Conservation (phyloP, 2,329 filamentous ascomycete species). For the Colletotrichum sp. region DNA sequence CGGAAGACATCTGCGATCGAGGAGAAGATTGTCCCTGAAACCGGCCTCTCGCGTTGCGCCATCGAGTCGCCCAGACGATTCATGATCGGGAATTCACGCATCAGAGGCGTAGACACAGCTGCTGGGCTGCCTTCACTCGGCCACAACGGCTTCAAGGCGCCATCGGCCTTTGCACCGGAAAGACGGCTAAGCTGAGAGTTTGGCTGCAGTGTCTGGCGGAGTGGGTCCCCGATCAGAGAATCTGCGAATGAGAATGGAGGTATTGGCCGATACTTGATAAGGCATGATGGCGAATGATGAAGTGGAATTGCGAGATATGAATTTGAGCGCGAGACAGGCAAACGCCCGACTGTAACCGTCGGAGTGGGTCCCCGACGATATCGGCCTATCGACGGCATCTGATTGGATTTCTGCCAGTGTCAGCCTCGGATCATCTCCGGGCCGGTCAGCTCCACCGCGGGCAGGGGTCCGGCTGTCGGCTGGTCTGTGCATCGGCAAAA, state of each 20-base stretch:
- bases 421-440: neutral
- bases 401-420: neutral
- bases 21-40: neutral
- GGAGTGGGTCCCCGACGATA: constrained; percentile 15
- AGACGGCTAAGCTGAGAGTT: neutral
- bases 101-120: no score
- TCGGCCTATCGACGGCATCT: neutral
- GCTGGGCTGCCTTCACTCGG: neutral
- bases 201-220: neutral
- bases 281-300: neutral
- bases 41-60: neutral
- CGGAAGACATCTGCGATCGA: constrained; percentile 2
- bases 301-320: neutral
- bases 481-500: neutral
- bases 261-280: constrained; percentile 12
- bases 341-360: neutral
- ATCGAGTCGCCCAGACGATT: neutral
- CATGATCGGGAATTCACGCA: neutral
- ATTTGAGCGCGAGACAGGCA: neutral
- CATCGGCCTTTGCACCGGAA: constrained; percentile 8
- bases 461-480: neutral
- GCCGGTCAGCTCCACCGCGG: neutral
- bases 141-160: neutral
- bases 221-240: constrained; percentile 16
- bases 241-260: neutral